phyloP scores from a whole-genome alignment of 148 eudicot species.

The Camellia lanceoleosa region DNA sequence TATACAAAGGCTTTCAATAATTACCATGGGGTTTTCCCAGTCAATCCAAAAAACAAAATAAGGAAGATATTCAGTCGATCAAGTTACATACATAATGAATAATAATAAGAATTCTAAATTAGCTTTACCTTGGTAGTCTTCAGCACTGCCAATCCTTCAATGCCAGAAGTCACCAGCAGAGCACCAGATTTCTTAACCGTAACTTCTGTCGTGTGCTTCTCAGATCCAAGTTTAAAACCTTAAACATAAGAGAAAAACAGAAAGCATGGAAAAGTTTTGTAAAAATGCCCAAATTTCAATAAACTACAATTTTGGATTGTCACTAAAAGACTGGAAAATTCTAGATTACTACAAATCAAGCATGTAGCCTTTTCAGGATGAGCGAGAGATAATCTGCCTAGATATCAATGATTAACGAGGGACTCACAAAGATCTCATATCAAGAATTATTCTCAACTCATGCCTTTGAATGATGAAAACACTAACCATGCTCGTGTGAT shows the following conservation, averaged over 20 bases:
- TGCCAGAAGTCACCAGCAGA: conserved; percentile 62
- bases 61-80: not conserved
- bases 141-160: conserved; percentile 73
- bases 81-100: not conserved
- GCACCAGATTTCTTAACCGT: conserved; percentile 59
- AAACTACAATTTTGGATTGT: not conserved
- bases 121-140: conserved; percentile 82
- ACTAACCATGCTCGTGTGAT: conserved; percentile 85
- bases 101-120: not conserved
- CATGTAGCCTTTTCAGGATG: not conserved
- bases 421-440: not conserved
- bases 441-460: not conserved
- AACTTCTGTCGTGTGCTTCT: conserved; percentile 85
- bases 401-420: not conserved
- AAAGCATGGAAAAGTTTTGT: not conserved
- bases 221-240: conserved; percentile 98
- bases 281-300: not conserved
- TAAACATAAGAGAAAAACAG: conserved; percentile 15
- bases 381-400: not conserved
- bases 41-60: not conserved
- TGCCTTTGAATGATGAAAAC: conserved; percentile 3
- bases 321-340: not conserved
- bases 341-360: not conserved
- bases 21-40: not conserved
- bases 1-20: not conserved